A percentile compares a stretch with the other conserved stretches of the same genome.
Conservation (phyloP, 2,329 filamentous ascomycete genomes). For the Pseudogymnoascus destructans region DNA sequence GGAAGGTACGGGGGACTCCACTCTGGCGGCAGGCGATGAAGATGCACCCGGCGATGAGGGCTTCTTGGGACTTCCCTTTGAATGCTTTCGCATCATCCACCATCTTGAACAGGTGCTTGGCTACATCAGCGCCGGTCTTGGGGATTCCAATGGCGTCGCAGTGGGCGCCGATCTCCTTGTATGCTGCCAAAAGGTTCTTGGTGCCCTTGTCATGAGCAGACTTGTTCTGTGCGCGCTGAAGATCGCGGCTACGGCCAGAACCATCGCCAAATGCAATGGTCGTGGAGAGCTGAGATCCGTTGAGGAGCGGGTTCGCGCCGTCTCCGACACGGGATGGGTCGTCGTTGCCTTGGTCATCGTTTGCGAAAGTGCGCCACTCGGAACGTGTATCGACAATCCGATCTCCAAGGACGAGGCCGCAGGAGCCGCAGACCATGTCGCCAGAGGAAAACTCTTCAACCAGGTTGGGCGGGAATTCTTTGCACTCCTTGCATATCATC, state of each 20-base stretch:
- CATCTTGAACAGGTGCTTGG: slow-evolving; percentile 91
- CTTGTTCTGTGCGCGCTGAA: slow-evolving; percentile 76
- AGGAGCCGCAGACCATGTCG: slow-evolving; percentile 86
- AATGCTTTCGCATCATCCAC: slow-evolving; percentile 86
- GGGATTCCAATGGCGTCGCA: slow-evolving; percentile 77
- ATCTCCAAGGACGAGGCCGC: slow-evolving; percentile 79
- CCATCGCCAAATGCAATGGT: slow-evolving; percentile 74
- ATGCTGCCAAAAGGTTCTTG: slow-evolving; percentile 65
- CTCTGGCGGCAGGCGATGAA: slow-evolving; percentile 95
- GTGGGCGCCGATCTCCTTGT: slow-evolving; percentile 78
- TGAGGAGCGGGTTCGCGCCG: slow-evolving; percentile 75
- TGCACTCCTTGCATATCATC: slow-evolving; percentile 81
- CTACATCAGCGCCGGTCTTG: slow-evolving; percentile 70
- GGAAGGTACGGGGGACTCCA: slow-evolving; percentile 75
- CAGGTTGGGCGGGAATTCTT: slow-evolving; percentile 80
- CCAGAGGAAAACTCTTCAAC: slow-evolving; percentile 85
- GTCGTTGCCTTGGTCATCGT: slow-evolving; percentile 92
- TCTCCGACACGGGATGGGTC: slow-evolving; percentile 98
- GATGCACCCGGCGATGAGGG: slow-evolving; percentile 89
- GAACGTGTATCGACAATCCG: slow-evolving; percentile 91
- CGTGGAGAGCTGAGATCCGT: slow-evolving; percentile 81
- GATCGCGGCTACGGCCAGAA: slow-evolving; percentile 54
- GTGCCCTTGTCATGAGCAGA: slow-evolving; percentile 69
- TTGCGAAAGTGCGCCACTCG: slow-evolving; percentile 98
- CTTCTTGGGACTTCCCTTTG: slow-evolving; percentile 90